Percentiles rank a stretch among this genome's conserved stretches.
phyloP scores from a whole-genome alignment of 345 rosid genomes.

The Cochlearia excelsa region DNA sequence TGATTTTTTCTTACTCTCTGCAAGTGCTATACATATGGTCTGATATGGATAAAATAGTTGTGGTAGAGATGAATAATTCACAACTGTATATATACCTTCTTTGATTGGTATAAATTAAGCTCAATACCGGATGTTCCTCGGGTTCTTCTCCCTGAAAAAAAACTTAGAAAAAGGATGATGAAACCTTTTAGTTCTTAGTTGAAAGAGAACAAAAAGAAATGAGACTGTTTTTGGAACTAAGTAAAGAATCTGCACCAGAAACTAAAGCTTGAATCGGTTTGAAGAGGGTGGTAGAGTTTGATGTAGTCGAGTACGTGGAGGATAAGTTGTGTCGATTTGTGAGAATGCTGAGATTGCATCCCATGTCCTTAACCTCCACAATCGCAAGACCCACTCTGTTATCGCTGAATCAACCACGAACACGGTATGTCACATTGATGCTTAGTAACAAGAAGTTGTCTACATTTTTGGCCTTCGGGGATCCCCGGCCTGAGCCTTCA shows the following conservation, averaged over 20 bases:
- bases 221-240: background rate
- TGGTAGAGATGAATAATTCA: slow-evolving; percentile 58
- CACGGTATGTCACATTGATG: too few species aligned
- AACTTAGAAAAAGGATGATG: slow-evolving; percentile 9
- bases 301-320: slow-evolving; percentile 32
- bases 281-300: slow-evolving; percentile 38
- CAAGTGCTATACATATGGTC: slow-evolving; percentile 65
- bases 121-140: slow-evolving; percentile 52
- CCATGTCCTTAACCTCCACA: slow-evolving; percentile 99
- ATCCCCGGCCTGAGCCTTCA: too few species aligned
- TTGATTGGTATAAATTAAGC: slow-evolving; percentile 56
- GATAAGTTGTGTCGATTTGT: slow-evolving; percentile 42
- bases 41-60: slow-evolving; percentile 77
- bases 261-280: slow-evolving; percentile 53
- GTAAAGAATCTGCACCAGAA: slow-evolving; percentile 45
- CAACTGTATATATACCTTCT: slow-evolving; percentile 78
- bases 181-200: slow-evolving; percentile 10
- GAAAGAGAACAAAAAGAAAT: background rate
- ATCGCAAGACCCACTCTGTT: slow-evolving; percentile 91
- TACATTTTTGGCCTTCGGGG: too few species aligned
- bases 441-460: too few species aligned
- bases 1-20: slow-evolving; percentile 54
- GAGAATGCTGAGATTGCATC: slow-evolving; percentile 69
- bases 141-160: slow-evolving; percentile 55
- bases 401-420: slow-evolving; percentile 70